These are phyloP conservation scores for Candida oleophila DNA, from an alignment of 805 yeast genomes.

Conservation along the genomic window DNA sequence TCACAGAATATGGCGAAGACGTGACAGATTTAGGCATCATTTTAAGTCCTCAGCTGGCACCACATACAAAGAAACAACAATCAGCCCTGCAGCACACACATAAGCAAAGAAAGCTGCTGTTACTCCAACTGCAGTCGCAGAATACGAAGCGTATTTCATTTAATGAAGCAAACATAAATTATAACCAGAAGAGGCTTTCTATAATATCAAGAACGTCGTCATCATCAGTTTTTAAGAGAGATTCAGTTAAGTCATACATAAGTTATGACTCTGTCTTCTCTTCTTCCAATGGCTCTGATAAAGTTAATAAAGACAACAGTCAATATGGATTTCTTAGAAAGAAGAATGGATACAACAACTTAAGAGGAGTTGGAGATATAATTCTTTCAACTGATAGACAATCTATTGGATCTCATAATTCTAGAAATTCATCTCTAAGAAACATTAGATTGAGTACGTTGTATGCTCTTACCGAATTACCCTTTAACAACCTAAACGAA, in stretches of 20 bases:
- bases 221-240: conserved; percentile 30
- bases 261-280: conserved; percentile 62
- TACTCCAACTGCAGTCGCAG: neutral
- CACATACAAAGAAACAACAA: conserved; percentile 6
- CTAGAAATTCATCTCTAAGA: conserved; percentile 24
- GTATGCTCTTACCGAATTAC: conserved; percentile 40
- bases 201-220: conserved; percentile 30
- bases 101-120: neutral
- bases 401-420: conserved; percentile 19
- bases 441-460: conserved; percentile 34
- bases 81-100: conserved; percentile 5
- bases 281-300: conserved; percentile 17
- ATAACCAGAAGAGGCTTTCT: conserved; percentile 15
- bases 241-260: conserved; percentile 50
- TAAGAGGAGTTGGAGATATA: conserved; percentile 30
- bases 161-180: conserved; percentile 14
- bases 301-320: conserved; percentile 12
- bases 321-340: conserved; percentile 37
- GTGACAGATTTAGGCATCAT: conserved; percentile 44
- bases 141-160: conserved; percentile 23
- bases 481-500: conserved; percentile 23
- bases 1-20: conserved; percentile 39
- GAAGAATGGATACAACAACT: conserved; percentile 48
- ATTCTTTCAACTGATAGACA: neutral
- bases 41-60: conserved; percentile 35